Evolutionary conservation across 768 basidiomycete genomes (phyloP).

Genomic region (Tubosaeta sp.): DNA sequence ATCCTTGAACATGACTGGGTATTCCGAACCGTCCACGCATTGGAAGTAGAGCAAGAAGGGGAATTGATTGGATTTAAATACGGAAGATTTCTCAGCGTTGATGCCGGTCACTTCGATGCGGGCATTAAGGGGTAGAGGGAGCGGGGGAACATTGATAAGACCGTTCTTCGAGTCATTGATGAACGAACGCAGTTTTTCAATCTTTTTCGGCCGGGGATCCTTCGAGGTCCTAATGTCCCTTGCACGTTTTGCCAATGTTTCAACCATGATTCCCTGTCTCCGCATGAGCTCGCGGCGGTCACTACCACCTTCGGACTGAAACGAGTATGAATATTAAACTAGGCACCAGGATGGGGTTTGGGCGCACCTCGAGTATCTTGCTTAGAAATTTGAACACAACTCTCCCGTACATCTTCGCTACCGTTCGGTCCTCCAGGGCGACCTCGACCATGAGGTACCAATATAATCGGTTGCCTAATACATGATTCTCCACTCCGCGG

Average conservation of each 20-base stretch:
- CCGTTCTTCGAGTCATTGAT: constrained; percentile 84
- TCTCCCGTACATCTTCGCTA: constrained; percentile 90
- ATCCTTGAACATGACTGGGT: constrained; percentile 96
- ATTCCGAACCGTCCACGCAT: constrained; percentile 78
- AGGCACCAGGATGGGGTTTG: neutral
- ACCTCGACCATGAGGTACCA: constrained; percentile 99
- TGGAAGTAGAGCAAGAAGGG: constrained; percentile 91
- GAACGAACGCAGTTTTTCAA: constrained; percentile 86
- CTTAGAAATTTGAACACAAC: constrained; percentile 90
- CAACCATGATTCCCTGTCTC: constrained; percentile 88
- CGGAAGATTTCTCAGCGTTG: constrained; percentile 85
- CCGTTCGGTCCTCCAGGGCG: constrained; percentile 76
- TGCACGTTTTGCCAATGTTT: constrained; percentile 80
- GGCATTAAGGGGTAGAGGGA: constrained; percentile 93
- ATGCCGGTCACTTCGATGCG: constrained; percentile 80
- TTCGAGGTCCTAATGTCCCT: constrained; percentile 86
- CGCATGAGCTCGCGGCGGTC: constrained; percentile 84
- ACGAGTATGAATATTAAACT: neutral
- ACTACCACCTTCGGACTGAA: constrained; percentile 66
- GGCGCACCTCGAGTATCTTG: constrained; percentile 75
- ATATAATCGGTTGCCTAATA: constrained; percentile 88
- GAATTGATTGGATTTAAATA: constrained; percentile 96
- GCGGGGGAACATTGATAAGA: constrained; percentile 69
- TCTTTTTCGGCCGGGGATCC: constrained; percentile 94
- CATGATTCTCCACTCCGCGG: constrained; percentile 74